phyloP scores from a whole-genome alignment of 805 yeast genomes.

The Saccharomycopsis sp. region DNA sequence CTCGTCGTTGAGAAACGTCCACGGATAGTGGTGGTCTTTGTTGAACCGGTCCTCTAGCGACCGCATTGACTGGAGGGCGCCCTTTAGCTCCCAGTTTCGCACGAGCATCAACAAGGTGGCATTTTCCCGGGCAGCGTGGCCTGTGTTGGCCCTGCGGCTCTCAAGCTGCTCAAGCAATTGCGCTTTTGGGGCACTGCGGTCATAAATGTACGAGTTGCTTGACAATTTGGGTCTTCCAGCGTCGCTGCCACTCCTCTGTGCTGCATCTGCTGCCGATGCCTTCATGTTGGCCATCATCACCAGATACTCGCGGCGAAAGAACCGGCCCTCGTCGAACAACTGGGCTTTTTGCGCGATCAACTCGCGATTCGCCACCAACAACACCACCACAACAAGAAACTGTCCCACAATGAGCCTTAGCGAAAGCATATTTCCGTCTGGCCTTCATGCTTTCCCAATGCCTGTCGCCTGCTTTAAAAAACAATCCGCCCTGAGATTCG shows the following conservation, averaged over 20 bases:
- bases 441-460: too few species aligned
- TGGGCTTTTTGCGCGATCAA: neutral
- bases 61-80: constrained; percentile 70
- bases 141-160: neutral
- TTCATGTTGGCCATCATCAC: neutral
- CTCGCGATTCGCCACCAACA: neutral
- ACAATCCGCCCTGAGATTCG: neutral
- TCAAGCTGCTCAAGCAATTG: neutral
- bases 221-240: neutral
- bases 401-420: neutral
- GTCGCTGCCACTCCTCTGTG: neutral
- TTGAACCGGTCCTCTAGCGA: constrained; percentile 73
- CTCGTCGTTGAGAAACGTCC: constrained; percentile 75
- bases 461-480: too few species aligned
- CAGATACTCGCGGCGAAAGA: neutral
- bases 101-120: constrained; percentile 87
- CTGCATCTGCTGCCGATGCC: neutral
- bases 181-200: neutral
- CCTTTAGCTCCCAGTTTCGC: constrained; percentile 69
- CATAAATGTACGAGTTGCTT: constrained; percentile 1
- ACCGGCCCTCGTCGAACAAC: neutral
- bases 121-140: constrained; percentile 51
- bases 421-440: too few species aligned
- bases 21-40: constrained; percentile 56
- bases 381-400: neutral